A percentile compares a stretch with the other conserved stretches of the same genome.
Conservation (phyloP, 2,329 filamentous ascomycete species). For the Diaporthe sp. region DNA sequence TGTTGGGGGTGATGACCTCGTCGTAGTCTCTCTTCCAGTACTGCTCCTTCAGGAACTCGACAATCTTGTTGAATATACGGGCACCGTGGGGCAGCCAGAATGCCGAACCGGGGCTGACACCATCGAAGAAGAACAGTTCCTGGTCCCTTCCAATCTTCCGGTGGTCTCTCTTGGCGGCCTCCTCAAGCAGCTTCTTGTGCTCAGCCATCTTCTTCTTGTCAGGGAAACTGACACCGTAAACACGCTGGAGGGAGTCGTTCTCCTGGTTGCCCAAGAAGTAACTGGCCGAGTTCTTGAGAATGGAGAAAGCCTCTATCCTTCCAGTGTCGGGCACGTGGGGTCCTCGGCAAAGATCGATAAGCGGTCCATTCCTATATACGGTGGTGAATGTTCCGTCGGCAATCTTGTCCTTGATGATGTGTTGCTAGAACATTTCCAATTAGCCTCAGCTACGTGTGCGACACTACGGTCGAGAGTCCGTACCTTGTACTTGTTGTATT, state of each 20-base stretch:
- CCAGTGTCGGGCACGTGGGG: constrained; percentile 95
- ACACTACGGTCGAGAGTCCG: background rate
- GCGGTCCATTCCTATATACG: constrained; percentile 92
- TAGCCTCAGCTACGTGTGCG: background rate
- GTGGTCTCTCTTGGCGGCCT: constrained; percentile 98
- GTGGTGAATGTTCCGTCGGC: constrained; percentile 91
- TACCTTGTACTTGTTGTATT: constrained; percentile 95
- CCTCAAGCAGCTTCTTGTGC: constrained; percentile 94
- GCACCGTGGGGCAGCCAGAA: constrained; percentile 95
- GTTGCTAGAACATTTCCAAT: constrained; percentile 69
- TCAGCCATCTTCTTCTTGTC: constrained; percentile 96
- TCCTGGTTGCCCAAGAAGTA: constrained; percentile 96
- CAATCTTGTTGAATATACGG: constrained; percentile 91
- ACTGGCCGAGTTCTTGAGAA: constrained; percentile 78
- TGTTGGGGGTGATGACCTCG: constrained; percentile 95
- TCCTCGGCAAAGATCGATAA: constrained; percentile 95
- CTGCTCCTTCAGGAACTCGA: constrained; percentile 84
- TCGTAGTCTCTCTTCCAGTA: constrained; percentile 96
- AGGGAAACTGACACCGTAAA: constrained; percentile 95
- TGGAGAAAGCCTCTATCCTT: constrained; percentile 93
- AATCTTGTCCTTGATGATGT: constrained; percentile 96
- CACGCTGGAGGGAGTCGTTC: constrained; percentile 95
- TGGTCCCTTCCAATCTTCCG: constrained; percentile 94
- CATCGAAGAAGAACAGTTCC: constrained; percentile 97
- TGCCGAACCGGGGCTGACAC: constrained; percentile 90